Evolutionary conservation across 2,329 filamentous ascomycete genomes (phyloP).

Genomic region (Huntiella omanensis): DNA sequence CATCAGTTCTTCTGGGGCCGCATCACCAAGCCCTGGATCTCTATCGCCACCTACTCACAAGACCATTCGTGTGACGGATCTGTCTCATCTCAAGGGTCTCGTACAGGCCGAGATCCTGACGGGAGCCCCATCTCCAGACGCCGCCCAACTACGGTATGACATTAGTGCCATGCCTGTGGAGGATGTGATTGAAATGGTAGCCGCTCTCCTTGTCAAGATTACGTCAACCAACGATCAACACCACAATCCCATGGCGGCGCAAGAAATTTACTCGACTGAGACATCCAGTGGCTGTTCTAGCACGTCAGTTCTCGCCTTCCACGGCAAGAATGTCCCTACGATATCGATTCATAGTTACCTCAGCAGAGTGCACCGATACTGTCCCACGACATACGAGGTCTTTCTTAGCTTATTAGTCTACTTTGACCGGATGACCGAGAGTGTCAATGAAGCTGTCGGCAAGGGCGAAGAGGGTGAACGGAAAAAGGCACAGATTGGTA

Average conservation of each 20-base stretch:
- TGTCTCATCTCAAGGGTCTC: conserved; percentile 80
- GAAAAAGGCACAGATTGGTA: not conserved
- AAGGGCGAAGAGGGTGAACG: not conserved
- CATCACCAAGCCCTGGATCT: not conserved
- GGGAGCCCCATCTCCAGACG: conserved; percentile 14
- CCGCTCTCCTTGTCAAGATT: conserved; percentile 87
- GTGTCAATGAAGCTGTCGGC: conserved; percentile 45
- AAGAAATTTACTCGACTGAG: not conserved
- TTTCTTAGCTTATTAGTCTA: conserved; percentile 91
- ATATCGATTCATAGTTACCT: conserved; percentile 95
- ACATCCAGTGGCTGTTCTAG: conserved; percentile 18
- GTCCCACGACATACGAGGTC: conserved; percentile 93
- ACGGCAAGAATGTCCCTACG: conserved; percentile 92
- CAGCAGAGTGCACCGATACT: conserved; percentile 94
- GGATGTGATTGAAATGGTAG: conserved; percentile 98
- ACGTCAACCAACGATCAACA: conserved; percentile 91
- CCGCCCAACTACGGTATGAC: conserved; percentile 53
- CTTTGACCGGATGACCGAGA: conserved; percentile 96
- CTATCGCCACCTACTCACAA: not conserved
- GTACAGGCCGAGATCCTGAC: conserved; percentile 58
- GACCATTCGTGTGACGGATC: conserved; percentile 47
- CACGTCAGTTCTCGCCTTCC: conserved; percentile 71
- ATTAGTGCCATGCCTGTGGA: conserved; percentile 95
- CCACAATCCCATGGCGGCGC: conserved; percentile 56
- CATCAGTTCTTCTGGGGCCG: not conserved